Conservation (phyloP, 2,329 filamentous ascomycete genomes). For the Triangularia verruculosa region DNA sequence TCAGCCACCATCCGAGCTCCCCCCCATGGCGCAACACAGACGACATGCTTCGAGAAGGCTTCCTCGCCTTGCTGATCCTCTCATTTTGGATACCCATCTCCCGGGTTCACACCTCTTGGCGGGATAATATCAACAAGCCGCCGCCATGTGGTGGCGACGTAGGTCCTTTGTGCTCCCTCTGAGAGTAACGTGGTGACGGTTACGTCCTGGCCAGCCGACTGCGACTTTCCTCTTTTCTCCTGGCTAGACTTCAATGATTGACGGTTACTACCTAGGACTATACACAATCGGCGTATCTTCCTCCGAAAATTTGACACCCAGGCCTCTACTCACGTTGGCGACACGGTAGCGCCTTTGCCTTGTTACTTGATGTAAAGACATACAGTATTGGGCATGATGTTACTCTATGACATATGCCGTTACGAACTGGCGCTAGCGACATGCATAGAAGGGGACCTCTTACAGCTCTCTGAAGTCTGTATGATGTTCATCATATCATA, state of each 20-base stretch:
- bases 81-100: conserved; percentile 19
- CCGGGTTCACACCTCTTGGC: conserved; percentile 27
- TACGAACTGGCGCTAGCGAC: too few relatives aligned
- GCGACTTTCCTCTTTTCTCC: conserved; percentile 2
- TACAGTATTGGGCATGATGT: too few relatives aligned
- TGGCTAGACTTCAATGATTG: not conserved
- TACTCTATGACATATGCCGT: too few relatives aligned
- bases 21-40: not conserved
- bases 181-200: not conserved
- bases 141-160: conserved; percentile 9
- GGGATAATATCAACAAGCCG: conserved; percentile 19
- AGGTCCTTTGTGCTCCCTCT: not conserved
- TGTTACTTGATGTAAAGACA: too few relatives aligned
- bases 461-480: too few relatives aligned
- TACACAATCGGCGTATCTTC: not conserved
- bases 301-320: not conserved
- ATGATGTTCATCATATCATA: too few relatives aligned
- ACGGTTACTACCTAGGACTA: not conserved
- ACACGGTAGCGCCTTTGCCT: too few relatives aligned
- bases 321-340: too few relatives aligned
- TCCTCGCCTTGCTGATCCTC: not conserved
- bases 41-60: conserved; percentile 19
- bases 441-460: too few relatives aligned
- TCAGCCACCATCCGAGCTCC: not conserved
- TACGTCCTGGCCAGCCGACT: not conserved